These are phyloP conservation scores for Hypoxylon rickii DNA, from an alignment of 495 filamentous ascomycete species.

Conservation along the genomic window DNA sequence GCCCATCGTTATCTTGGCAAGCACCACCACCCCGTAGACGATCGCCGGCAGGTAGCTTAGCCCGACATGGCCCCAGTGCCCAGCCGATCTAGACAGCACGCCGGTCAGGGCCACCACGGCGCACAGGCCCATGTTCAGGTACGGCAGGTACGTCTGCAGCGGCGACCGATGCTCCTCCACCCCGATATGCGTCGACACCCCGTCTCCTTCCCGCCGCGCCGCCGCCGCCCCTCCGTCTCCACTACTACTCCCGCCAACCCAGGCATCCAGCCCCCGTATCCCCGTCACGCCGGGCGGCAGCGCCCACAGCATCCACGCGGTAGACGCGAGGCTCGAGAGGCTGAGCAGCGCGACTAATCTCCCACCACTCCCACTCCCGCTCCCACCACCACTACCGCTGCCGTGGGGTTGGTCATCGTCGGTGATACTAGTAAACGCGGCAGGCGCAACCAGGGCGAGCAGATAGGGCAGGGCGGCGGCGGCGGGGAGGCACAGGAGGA, in stretches of 20 bases:
- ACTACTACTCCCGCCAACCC: constrained; percentile 4
- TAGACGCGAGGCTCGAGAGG: constrained; percentile 63
- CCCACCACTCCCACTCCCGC: not conserved
- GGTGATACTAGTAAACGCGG: constrained; percentile 16
- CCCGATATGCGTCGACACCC: constrained; percentile 7
- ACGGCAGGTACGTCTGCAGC: constrained; percentile 52
- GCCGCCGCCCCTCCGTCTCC: not conserved
- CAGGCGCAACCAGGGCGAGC: constrained; percentile 46
- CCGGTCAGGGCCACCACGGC: constrained; percentile 43
- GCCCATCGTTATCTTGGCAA: constrained; percentile 57
- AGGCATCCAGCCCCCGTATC: constrained; percentile 42
- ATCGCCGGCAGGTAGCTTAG: constrained; percentile 47
- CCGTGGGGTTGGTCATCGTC: not conserved
- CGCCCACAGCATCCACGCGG: constrained; percentile 54
- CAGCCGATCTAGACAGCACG: constrained; percentile 28
- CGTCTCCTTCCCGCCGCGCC: not conserved
- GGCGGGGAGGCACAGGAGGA: constrained; percentile 63
- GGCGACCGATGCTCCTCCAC: constrained; percentile 33
- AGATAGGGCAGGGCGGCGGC: constrained; percentile 58
- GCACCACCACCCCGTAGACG: constrained; percentile 53
- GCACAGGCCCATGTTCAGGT: constrained; percentile 52
- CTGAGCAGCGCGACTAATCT: constrained; percentile 50
- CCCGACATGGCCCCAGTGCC: constrained; percentile 24
- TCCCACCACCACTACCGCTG: not conserved
- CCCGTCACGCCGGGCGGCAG: constrained; percentile 48